phyloP scores from a whole-genome alignment of 2,329 filamentous ascomycete genomes.

The Ophiocordyceps camponoti-leonardi region DNA sequence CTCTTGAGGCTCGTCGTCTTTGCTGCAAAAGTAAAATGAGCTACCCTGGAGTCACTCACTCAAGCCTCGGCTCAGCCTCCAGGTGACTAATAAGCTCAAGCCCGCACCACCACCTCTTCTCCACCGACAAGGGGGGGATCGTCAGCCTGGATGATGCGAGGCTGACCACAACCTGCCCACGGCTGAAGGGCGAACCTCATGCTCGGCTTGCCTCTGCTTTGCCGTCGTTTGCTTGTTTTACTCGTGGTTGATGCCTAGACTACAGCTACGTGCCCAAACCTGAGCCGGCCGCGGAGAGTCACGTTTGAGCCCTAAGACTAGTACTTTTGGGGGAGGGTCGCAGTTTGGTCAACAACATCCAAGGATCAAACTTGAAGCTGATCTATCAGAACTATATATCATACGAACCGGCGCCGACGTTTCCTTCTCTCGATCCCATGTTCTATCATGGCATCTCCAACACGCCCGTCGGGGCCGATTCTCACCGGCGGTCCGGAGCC shows the following conservation, averaged over 20 bases:
- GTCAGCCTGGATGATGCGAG: not conserved
- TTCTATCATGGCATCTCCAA: slow-evolving; percentile 16
- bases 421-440: slow-evolving; percentile 4
- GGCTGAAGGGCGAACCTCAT: not conserved
- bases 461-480: slow-evolving; percentile 8
- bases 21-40: too few species aligned
- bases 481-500: slow-evolving; percentile 3
- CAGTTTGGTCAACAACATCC: not conserved
- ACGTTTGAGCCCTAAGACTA: not conserved
- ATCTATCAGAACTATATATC: too few species aligned
- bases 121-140: not conserved
- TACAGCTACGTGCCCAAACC: too few species aligned
- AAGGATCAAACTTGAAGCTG: not conserved
- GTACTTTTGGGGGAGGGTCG: not conserved
- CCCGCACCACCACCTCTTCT: not conserved
- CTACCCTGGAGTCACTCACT: not conserved
- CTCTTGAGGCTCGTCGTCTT: too few species aligned
- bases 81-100: not conserved
- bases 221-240: not conserved
- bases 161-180: not conserved
- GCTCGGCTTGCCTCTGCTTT: not conserved
- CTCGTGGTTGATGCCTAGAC: not conserved
- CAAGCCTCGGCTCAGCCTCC: not conserved
- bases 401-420: not conserved
- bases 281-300: not conserved